phyloP scores from a whole-genome alignment of 75 land plant genomes.

The Cryptomeria japonica region DNA sequence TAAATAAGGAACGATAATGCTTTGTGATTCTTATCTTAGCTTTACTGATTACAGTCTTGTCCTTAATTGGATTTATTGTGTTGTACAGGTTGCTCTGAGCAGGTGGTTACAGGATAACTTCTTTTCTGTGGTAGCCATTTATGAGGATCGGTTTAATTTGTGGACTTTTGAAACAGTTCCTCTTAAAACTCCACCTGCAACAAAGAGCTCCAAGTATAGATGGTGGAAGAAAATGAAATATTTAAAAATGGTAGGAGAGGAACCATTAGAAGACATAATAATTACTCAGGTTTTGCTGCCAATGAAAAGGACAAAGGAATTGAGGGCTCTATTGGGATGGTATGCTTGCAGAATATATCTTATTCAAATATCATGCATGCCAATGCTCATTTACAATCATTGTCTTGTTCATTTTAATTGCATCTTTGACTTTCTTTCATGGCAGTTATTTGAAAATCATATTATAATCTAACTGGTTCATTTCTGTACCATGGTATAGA shows the following conservation, averaged over 20 bases:
- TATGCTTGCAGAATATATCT: conserved; percentile 23
- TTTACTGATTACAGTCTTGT: neutral
- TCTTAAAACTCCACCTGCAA: conserved; percentile 14
- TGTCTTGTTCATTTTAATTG: neutral
- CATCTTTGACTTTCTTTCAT: neutral
- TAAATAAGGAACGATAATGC: neutral
- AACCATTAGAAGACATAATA: conserved; percentile 22
- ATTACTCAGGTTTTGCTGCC: conserved; percentile 45
- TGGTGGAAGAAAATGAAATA: conserved; percentile 44
- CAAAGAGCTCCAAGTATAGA: conserved; percentile 15
- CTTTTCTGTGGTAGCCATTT: conserved; percentile 77
- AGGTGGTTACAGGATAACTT: conserved; percentile 80
- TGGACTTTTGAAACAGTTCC: conserved; percentile 40
- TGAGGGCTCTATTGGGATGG: conserved; percentile 83
- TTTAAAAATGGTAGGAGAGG: conserved; percentile 19
- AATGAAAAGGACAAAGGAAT: conserved; percentile 72
- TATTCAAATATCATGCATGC: neutral
- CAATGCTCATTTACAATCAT: neutral
- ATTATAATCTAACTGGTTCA: neutral
- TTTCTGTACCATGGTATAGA: neutral
- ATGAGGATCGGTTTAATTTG: conserved; percentile 88
- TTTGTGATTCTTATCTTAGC: neutral
- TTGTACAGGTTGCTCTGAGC: conserved; percentile 66
- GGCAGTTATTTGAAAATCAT: neutral
- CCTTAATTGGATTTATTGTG: conserved; percentile 6